Evolutionary conservation across 2,329 filamentous ascomycete genomes (phyloP).

Genomic region (Cladophialophora carrionii): DNA sequence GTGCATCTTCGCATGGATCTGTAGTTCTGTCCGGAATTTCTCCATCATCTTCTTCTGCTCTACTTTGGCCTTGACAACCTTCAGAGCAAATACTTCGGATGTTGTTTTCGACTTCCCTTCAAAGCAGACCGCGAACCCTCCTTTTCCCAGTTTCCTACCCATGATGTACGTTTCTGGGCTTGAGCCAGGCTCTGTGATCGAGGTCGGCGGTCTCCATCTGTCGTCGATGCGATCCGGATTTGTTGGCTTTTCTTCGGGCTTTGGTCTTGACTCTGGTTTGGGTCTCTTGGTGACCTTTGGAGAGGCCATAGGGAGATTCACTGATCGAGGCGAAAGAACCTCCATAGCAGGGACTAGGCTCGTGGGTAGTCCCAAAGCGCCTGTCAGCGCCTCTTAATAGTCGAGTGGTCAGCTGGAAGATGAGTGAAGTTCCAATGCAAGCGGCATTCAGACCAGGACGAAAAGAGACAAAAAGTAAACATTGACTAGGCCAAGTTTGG

Average conservation of each 20-base stretch:
- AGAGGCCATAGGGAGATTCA: slow-evolving; percentile 47
- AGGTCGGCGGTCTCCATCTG: slow-evolving; percentile 51
- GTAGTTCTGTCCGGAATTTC: slow-evolving; percentile 78
- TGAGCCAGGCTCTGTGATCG: slow-evolving; percentile 51
- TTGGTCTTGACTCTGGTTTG: slow-evolving; percentile 41
- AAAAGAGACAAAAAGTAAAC: slow-evolving; percentile 16
- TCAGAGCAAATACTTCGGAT: slow-evolving; percentile 54
- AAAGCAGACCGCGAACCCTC: slow-evolving; percentile 57
- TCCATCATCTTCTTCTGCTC: slow-evolving; percentile 57
- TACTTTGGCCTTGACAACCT: slow-evolving; percentile 56
- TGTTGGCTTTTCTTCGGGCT: slow-evolving; percentile 45
- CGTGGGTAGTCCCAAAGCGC: not conserved
- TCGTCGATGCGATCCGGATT: slow-evolving; percentile 43
- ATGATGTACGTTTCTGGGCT: slow-evolving; percentile 52
- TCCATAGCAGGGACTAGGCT: slow-evolving; percentile 45
- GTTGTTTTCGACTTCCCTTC: slow-evolving; percentile 52
- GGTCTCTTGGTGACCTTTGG: slow-evolving; percentile 43
- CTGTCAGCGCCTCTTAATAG: not conserved
- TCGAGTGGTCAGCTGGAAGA: not conserved
- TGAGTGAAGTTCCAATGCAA: slow-evolving; percentile 1
- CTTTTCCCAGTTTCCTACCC: slow-evolving; percentile 54
- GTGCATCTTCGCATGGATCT: slow-evolving; percentile 97
- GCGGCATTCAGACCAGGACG: slow-evolving; percentile 3
- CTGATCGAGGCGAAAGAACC: slow-evolving; percentile 54
- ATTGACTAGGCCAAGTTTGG: slow-evolving; percentile 7